Percentiles rank a stretch among this genome's conserved stretches.
Conservation (phyloP, 2,329 filamentous ascomycete genomes). For the Phialocephala subalpina region DNA sequence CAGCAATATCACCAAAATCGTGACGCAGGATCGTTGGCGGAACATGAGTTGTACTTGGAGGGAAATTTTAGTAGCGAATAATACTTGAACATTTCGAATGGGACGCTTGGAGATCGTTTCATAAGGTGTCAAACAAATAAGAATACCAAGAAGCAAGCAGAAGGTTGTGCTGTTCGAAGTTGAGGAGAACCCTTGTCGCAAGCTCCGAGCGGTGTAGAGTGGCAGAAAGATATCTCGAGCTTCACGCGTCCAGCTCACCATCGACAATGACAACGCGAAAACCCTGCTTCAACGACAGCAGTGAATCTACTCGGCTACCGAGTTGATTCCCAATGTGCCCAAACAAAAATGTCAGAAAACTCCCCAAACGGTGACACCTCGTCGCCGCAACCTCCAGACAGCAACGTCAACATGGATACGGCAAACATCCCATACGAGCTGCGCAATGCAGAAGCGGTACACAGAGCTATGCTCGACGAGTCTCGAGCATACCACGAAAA, state of each 20-base stretch:
- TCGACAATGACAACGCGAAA: neutral
- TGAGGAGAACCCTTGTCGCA: neutral
- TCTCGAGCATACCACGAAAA: neutral
- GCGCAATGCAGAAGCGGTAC: constrained; percentile 4
- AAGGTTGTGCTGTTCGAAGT: neutral
- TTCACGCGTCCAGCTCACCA: neutral
- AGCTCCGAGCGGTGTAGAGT: neutral
- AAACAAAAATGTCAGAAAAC: constrained; percentile 4
- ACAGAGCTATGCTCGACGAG: neutral
- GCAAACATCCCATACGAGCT: constrained; percentile 11
- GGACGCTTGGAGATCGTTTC: neutral
- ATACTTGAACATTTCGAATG: neutral
- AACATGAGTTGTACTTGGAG: neutral
- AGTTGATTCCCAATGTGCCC: neutral
- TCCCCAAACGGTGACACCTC: constrained; percentile 7
- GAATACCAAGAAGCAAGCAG: neutral
- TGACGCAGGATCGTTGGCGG: neutral
- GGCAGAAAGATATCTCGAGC: neutral
- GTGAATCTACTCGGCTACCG: neutral
- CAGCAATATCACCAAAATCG: neutral
- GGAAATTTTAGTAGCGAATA: too few relatives aligned
- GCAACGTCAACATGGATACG: constrained; percentile 4
- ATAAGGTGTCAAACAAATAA: neutral
- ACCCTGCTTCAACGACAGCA: neutral
- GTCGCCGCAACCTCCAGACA: neutral